Percentiles rank a stretch among this genome's conserved stretches.
These are phyloP conservation scores for Cyphellophora attinorum DNA, from an alignment of 2,329 filamentous ascomycete species.

Conservation along the genomic window DNA sequence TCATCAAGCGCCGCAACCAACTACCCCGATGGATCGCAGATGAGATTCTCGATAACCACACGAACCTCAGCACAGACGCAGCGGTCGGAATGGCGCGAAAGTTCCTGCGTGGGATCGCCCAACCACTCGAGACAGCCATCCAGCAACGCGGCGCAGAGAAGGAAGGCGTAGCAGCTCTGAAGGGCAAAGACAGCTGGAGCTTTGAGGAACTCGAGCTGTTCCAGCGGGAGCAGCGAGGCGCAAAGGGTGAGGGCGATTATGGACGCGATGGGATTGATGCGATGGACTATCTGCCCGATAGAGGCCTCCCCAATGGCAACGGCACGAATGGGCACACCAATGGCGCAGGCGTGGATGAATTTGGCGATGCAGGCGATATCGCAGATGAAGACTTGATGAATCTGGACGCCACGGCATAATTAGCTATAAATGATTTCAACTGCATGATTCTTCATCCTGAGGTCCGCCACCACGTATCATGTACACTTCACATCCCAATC, in stretches of 20 bases:
- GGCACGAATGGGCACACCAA: neutral
- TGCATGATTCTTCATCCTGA: no score
- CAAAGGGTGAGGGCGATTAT: constrained; percentile 38
- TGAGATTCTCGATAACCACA: constrained; percentile 72
- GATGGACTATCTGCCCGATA: constrained; percentile 16
- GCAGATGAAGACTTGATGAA: neutral
- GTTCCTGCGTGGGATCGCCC: constrained; percentile 84
- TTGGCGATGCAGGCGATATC: neutral
- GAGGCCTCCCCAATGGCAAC: neutral
- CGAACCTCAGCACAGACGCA: constrained; percentile 92
- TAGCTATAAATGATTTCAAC: no score
- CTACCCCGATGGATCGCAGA: constrained; percentile 96
- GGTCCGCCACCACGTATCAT: no score
- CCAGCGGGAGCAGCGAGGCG: constrained; percentile 54
- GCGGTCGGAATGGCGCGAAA: constrained; percentile 79
- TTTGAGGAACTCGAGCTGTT: constrained; percentile 66
- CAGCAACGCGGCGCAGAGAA: constrained; percentile 64
- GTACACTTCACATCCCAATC: no score
- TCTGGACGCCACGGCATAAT: neutral
- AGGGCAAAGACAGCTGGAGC: constrained; percentile 84
- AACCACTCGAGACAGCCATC: constrained; percentile 57
- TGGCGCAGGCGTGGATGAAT: neutral
- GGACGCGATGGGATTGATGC: constrained; percentile 13
- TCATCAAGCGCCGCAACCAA: constrained; percentile 82
- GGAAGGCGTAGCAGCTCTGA: constrained; percentile 10